Conservation (phyloP, 192 early-diverging fungal species). For the Podochytrium sp. region DNA sequence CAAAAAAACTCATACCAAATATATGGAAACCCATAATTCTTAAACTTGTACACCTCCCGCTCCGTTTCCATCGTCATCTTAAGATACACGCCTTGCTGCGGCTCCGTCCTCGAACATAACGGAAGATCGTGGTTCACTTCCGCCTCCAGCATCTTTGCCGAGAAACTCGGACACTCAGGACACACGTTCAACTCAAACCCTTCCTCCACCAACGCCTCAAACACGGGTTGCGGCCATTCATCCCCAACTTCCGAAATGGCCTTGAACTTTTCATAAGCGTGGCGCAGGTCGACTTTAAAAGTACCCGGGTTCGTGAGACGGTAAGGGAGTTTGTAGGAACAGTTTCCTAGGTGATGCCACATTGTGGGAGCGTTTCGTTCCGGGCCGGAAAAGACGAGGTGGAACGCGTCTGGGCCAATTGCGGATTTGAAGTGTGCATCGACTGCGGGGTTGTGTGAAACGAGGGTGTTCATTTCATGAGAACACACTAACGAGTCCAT, state of each 20-base stretch:
- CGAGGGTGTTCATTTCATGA: not conserved
- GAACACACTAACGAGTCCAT: not conserved
- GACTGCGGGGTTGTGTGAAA: not conserved
- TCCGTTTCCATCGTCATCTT: slow-evolving; percentile 9
- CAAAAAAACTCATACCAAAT: slow-evolving; percentile 1
- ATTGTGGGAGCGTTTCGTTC: not conserved
- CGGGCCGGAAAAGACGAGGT: not conserved
- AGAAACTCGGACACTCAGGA: not conserved
- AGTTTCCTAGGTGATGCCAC: slow-evolving; percentile 24
- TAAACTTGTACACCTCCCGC: not conserved
- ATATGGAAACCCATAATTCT: slow-evolving; percentile 1
- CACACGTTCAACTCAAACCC: slow-evolving; percentile 10
- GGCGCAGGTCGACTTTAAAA: not conserved
- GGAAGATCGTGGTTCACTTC: not conserved
- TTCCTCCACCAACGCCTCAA: not conserved
- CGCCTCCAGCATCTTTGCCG: not conserved
- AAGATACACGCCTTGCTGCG: not conserved
- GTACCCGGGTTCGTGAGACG: slow-evolving; percentile 14
- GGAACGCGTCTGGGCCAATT: slow-evolving; percentile 3
- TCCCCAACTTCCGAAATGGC: not conserved
- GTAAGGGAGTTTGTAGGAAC: slow-evolving; percentile 19
- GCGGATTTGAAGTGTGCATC: not conserved
- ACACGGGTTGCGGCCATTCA: not conserved
- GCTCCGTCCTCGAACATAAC: slow-evolving; percentile 5
- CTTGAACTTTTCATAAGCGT: slow-evolving; percentile 16